phyloP scores from a whole-genome alignment of 1,139 yeast species.

The Scheffersomyces segobiensis region DNA sequence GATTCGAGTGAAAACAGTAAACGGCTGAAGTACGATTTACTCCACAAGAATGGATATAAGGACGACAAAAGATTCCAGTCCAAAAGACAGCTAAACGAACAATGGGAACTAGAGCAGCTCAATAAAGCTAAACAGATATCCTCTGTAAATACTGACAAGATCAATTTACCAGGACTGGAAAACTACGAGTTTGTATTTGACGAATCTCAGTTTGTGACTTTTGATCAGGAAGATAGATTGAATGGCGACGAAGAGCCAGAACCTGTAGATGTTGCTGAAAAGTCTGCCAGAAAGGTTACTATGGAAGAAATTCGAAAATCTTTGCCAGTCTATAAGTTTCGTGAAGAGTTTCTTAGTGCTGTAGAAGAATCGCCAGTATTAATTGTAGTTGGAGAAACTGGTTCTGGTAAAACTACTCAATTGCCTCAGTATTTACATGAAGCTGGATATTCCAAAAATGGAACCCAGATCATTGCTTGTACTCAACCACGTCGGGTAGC shows the following conservation, averaged over 20 bases:
- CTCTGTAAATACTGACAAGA: conserved; percentile 41
- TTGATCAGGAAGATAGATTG: conserved; percentile 42
- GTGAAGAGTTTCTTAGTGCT: conserved; percentile 62
- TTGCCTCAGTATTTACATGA: conserved; percentile 86
- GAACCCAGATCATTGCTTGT: conserved; percentile 64
- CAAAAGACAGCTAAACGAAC: conserved; percentile 35
- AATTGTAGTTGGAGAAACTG: conserved; percentile 95
- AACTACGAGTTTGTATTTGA: conserved; percentile 85
- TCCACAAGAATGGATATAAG: conserved; percentile 33
- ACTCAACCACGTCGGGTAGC: conserved; percentile 98
- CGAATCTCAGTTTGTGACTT: conserved; percentile 69
- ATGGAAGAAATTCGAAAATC: conserved; percentile 56
- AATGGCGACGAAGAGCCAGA: conserved; percentile 25
- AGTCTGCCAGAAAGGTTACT: conserved; percentile 27
- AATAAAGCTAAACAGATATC: conserved; percentile 42
- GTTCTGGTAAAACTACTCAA: conserved; percentile 97
- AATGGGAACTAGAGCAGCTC: conserved; percentile 69
- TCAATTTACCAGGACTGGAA: conserved; percentile 45
- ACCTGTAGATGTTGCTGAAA: conserved; percentile 25
- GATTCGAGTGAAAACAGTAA: conserved; percentile 21
- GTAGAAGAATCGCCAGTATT: conserved; percentile 68
- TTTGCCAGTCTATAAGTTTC: conserved; percentile 73
- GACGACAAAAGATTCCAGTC: conserved; percentile 10
- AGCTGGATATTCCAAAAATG: conserved; percentile 63
- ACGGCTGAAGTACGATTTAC: conserved; percentile 43